A percentile compares a stretch with the other conserved stretches of the same genome.
Conservation (phyloP, 2,329 filamentous ascomycete species). For the Talaromyces verruculosus region DNA sequence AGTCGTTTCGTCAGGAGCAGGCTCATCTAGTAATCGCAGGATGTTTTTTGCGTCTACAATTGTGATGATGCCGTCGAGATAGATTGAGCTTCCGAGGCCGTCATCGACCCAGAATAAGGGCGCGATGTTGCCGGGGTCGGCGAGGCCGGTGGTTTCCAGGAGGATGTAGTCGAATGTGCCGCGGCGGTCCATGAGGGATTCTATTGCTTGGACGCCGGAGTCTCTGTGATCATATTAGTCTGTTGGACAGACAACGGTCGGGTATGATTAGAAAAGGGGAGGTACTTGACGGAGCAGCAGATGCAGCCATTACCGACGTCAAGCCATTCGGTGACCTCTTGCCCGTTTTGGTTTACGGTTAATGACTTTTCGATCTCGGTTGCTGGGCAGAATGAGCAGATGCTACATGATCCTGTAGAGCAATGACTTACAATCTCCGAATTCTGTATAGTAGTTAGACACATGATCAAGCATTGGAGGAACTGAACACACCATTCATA, state of each 20-base stretch:
- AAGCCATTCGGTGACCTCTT: constrained; percentile 89
- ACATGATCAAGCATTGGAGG: constrained; percentile 2
- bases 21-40: constrained; percentile 74
- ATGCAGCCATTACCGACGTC: constrained; percentile 96
- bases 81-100: constrained; percentile 90
- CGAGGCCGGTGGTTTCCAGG: constrained; percentile 91
- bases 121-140: constrained; percentile 92
- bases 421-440: constrained; percentile 68
- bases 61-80: constrained; percentile 94
- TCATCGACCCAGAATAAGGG: constrained; percentile 98
- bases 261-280: no score
- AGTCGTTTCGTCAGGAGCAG: constrained; percentile 43
- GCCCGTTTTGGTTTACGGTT: constrained; percentile 79
- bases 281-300: constrained; percentile 91
- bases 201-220: constrained; percentile 88
- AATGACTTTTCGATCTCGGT: constrained; percentile 94
- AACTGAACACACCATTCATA: constrained; percentile 68
- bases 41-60: constrained; percentile 95
- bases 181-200: constrained; percentile 90
- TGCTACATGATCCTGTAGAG: neutral
- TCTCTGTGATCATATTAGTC: constrained; percentile 58
- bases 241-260: neutral
- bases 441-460: constrained; percentile 55
- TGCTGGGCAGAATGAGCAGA: constrained; percentile 51
- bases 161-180: constrained; percentile 97